Evolutionary conservation across 2,329 filamentous ascomycete species (phyloP), one percentile per base, ranked within the genome.

Genomic region (Zymoseptoria pseudotritici): DNA sequence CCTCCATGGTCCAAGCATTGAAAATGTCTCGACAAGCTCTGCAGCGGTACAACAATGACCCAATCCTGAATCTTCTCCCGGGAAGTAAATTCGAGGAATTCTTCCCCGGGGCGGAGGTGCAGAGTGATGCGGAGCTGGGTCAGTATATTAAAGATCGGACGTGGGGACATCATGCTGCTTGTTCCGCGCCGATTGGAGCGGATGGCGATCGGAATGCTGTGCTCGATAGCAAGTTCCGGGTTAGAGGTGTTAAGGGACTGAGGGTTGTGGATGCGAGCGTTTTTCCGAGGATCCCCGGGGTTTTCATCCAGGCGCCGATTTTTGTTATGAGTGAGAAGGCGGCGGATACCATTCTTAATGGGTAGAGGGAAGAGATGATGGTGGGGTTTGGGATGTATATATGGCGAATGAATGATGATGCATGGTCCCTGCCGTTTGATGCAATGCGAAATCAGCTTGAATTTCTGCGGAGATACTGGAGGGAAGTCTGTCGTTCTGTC

Each of bases 251-350:
- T 0, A 70, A 76, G 0, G 79, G 80, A 0, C 69, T 88, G 55
- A 75, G 85, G 26, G 84, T 87, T 2, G 85, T 87, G 0, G 85
- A 87, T 73, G 85, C 83, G 0, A 81, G 78, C 22, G 77, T 82
- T 0, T 87, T 82, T 60, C 82, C 83, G 0, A 75, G 76, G 57
- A 83, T 82, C 58, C 82, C 82, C 1, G 83, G 83, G 62, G 80
- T 75, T 57, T 84, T 81, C 65, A 76, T 80, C 24, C 76, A 78
- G 3, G 68, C 80, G 0, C 77, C 82, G 0, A 79, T 79, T 0
- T 84, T 83, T 64, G 82, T 86, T 71, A 74, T 83, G 4, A 78
- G 77, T 1, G 83, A 87, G 75, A 87, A 86, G 76, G 84, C 84
- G 0, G 80, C 82, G 2, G 83, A 85, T 70, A 79, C 78, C 5